Evolutionary conservation across 2,329 filamentous ascomycete species (phyloP), one percentile per base, ranked within the genome.

Genomic region (Tolypocladium album): DNA sequence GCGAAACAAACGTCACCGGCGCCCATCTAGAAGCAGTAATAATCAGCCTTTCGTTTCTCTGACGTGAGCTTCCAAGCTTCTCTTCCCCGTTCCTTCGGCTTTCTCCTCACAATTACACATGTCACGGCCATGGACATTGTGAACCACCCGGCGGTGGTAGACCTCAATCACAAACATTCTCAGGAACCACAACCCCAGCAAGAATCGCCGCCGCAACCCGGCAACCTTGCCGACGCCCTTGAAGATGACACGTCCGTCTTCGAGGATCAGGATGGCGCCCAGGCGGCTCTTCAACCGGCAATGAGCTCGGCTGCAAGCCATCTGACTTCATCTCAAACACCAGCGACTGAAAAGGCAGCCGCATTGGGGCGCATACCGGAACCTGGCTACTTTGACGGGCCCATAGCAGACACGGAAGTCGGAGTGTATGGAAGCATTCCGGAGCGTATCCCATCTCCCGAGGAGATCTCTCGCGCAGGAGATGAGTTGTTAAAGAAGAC

Each of bases 201-300:
- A 15, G 34, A 42, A 22, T 47, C 31, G 36, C 36, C 34, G 24
- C 24, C 47, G 5, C 57, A 42, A 42, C 34, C 42, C 7, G 8
- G 58, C 38, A 60, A 61, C 24, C 62, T 64, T 39, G 59, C 64
- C 4, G 63, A 64, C n/a, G 53, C 38, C 15, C 58, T 56, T 11
- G 27, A 63, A 1, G 62, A 60, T 8, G 63, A 69, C 34, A 65
- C 67, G 5, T 66, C 64, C n/a, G 66, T 68, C 22, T 65, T 71
- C 34, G 68, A 67, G 57, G 78, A 81, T 55, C 75, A 81, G 60
- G 82, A 85, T 65, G 82, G 82, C 64, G 83, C 80, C 5, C 81
- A 84, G 64, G 83, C 82, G 9, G 77, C 86, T 55, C 76, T 87
- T 57, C 83, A 84, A 67, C 82, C 82, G 2, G 77, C 82, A 31